Evolutionary conservation across 1,284 basidiomycete genomes (phyloP).

Genomic region (Meripilus lineatus): DNA sequence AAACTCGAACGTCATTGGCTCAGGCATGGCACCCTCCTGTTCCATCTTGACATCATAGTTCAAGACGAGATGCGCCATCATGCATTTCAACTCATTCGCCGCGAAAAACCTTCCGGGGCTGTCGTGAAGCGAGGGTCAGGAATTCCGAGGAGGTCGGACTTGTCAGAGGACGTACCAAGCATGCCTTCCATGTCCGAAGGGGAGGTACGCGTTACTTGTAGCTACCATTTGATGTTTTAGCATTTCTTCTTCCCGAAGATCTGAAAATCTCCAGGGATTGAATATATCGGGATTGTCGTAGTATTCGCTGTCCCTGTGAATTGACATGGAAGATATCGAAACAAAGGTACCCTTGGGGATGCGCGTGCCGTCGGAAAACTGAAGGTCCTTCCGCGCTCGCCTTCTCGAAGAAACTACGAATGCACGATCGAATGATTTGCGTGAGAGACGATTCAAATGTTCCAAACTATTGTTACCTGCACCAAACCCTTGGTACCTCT

Average conservation of each 20-base stretch:
- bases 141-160: too few species aligned
- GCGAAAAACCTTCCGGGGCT: constrained; percentile 44
- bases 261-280: constrained; percentile 41
- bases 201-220: constrained; percentile 18
- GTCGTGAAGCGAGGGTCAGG: neutral
- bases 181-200: constrained; percentile 22
- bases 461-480: constrained; percentile 16
- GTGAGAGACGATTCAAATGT: neutral
- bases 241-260: constrained; percentile 1
- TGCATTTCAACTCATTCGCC: constrained; percentile 37
- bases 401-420: constrained; percentile 3
- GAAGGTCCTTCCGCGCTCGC: constrained; percentile 10
- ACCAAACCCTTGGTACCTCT: constrained; percentile 29
- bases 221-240: constrained; percentile 14
- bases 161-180: constrained; percentile 19
- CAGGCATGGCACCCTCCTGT: neutral
- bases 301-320: constrained; percentile 36
- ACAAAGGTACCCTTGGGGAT: constrained; percentile 40
- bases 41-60: constrained; percentile 41
- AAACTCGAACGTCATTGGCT: constrained; percentile 28
- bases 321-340: constrained; percentile 35
- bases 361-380: constrained; percentile 36
- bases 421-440: neutral
- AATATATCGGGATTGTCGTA: constrained; percentile 38
- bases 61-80: constrained; percentile 38